Conservation (phyloP, 164 flowering plant species). For the Dillenia suffruticosa region DNA sequence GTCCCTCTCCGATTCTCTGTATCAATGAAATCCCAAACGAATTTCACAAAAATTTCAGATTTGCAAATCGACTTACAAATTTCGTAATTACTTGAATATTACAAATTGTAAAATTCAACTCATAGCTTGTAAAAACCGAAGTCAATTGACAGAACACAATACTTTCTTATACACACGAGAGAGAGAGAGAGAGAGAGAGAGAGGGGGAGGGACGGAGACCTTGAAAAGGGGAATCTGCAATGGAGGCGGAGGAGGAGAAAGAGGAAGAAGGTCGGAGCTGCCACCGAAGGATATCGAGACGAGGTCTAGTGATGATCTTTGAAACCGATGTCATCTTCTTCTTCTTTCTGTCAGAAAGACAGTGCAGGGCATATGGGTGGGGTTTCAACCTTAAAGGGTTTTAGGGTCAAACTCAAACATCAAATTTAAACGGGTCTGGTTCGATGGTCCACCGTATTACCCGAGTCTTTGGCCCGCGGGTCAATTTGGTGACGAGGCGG, state of each 20-base stretch:
- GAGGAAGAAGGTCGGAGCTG: conserved; percentile 8
- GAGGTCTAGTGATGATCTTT: no score
- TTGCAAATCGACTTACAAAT: neutral
- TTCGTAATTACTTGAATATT: neutral
- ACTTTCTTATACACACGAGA: neutral
- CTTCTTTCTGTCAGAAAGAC: no score
- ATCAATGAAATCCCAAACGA: neutral
- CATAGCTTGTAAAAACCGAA: neutral
- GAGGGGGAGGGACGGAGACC: conserved; percentile 18
- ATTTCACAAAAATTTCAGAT: neutral
- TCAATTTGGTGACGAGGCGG: no score
- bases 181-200: conserved; percentile 11
- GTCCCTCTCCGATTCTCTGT: conserved; percentile 31
- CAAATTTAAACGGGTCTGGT: no score
- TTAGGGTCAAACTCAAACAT: no score
- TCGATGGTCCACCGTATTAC: no score
- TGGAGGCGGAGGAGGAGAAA: conserved; percentile 7
- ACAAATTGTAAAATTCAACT: neutral
- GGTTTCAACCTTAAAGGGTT: no score
- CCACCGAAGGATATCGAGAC: neutral
- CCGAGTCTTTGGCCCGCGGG: no score
- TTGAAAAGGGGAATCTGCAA: neutral
- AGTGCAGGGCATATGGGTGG: neutral
- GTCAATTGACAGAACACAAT: neutral
- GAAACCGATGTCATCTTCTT: no score